phyloP scores from a whole-genome alignment of 1,284 basidiomycete genomes.

The Pascua sp. region DNA sequence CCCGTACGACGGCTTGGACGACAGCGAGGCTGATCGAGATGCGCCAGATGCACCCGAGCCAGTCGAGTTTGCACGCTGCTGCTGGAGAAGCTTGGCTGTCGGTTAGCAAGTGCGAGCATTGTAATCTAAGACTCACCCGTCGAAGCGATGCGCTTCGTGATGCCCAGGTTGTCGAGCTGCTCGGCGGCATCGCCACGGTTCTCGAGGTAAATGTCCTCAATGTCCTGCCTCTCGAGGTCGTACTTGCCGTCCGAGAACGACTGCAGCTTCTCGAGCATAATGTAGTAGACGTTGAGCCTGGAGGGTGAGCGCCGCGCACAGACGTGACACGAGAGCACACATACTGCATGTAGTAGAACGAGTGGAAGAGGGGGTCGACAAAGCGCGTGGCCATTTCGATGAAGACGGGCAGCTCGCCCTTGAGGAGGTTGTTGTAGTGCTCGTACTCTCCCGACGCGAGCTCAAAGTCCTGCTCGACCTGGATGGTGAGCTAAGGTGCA shows the following conservation, averaged over 20 bases:
- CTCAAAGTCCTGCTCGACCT: conserved; percentile 98
- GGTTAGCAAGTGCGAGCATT: not conserved
- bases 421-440: conserved; percentile 88
- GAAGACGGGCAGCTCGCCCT: conserved; percentile 89
- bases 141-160: conserved; percentile 76
- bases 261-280: conserved; percentile 88
- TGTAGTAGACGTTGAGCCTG: conserved; percentile 88
- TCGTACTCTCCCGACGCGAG: conserved; percentile 93
- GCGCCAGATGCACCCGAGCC: conserved; percentile 8
- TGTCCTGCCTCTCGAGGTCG: conserved; percentile 67
- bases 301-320: conserved; percentile 8
- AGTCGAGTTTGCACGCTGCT: conserved; percentile 5
- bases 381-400: conserved; percentile 82
- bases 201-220: conserved; percentile 72
- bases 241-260: conserved; percentile 81
- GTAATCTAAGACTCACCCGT: conserved; percentile 59
- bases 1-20: conserved; percentile 18
- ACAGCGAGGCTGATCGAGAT: conserved; percentile 49
- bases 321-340: conserved; percentile 42
- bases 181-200: conserved; percentile 75
- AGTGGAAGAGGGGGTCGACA: conserved; percentile 94
- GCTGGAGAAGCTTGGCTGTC: conserved; percentile 26
- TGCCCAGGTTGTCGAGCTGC: conserved; percentile 67
- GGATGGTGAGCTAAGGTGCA: conserved; percentile 6
- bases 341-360: conserved; percentile 99